Conservation (phyloP, 2,329 filamentous ascomycete species). For the Diaporthe citriasiana region DNA sequence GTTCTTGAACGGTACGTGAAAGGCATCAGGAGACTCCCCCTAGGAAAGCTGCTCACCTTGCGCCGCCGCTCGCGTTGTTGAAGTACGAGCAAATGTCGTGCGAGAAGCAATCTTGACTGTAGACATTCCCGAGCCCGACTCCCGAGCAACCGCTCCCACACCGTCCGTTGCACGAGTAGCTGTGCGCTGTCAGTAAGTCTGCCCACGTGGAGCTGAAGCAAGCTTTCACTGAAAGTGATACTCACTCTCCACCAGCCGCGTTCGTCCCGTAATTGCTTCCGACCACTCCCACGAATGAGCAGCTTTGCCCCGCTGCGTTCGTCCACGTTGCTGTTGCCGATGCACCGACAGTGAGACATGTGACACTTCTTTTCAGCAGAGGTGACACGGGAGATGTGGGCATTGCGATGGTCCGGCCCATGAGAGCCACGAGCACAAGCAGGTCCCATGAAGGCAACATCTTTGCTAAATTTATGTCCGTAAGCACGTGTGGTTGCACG, state of each 20-base stretch:
- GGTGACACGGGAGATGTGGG: slow-evolving; percentile 24
- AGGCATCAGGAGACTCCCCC: too few species aligned
- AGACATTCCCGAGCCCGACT: slow-evolving; percentile 59
- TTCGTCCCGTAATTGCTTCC: slow-evolving; percentile 64
- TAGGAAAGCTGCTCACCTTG: slow-evolving; percentile 52
- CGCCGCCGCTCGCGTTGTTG: slow-evolving; percentile 61
- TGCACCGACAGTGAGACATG: slow-evolving; percentile 55
- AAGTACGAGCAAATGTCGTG: slow-evolving; percentile 67
- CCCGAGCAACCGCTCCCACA: slow-evolving; percentile 63
- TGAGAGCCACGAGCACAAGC: slow-evolving; percentile 10
- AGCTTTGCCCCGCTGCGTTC: slow-evolving; percentile 57
- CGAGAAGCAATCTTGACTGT: slow-evolving; percentile 65
- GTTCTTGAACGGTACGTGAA: background rate
- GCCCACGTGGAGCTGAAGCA: background rate
- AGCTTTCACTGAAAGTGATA: background rate
- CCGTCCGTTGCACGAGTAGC: slow-evolving; percentile 64
- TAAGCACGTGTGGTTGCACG: background rate
- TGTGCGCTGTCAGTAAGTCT: slow-evolving; percentile 43
- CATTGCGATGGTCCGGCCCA: slow-evolving; percentile 3
- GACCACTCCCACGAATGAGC: slow-evolving; percentile 59
- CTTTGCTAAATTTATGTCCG: background rate
- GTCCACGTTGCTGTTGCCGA: slow-evolving; percentile 63
- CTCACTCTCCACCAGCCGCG: slow-evolving; percentile 59
- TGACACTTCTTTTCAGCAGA: slow-evolving; percentile 50
- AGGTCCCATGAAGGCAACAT: background rate